Evolutionary conservation across 2,329 filamentous ascomycete genomes (phyloP).

Genomic region (Colletotrichum lupini): DNA sequence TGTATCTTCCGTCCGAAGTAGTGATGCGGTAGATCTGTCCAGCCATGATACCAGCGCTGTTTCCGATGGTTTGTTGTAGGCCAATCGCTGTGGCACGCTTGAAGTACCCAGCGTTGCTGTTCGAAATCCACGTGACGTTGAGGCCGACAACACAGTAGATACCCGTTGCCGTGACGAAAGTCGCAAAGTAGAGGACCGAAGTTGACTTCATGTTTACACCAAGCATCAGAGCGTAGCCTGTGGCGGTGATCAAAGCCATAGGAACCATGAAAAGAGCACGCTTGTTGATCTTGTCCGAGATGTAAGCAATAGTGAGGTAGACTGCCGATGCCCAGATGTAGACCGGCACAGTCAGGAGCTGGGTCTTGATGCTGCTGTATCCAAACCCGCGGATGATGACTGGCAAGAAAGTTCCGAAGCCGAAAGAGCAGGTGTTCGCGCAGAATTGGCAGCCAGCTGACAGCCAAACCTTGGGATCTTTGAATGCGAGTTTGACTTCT

Average conservation of each 20-base stretch:
- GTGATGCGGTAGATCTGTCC: conserved; percentile 46
- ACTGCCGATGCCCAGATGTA: conserved; percentile 60
- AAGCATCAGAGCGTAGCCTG: conserved; percentile 61
- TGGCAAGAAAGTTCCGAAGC: conserved; percentile 68
- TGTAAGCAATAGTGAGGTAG: conserved; percentile 56
- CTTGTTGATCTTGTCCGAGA: conserved; percentile 54
- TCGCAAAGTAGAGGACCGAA: conserved; percentile 21
- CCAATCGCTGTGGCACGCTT: conserved; percentile 58
- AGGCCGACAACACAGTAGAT: conserved; percentile 46
- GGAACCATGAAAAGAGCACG: conserved; percentile 55
- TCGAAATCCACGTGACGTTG: conserved; percentile 58
- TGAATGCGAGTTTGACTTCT: conserved; percentile 58
- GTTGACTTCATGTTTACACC: conserved; percentile 55
- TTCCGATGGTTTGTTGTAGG: conserved; percentile 46
- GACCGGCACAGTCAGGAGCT: conserved; percentile 67
- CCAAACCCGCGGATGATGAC: conserved; percentile 64
- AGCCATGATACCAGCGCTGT: conserved; percentile 56
- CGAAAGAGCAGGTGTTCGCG: conserved; percentile 64
- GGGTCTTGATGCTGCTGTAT: conserved; percentile 59
- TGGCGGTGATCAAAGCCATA: conserved; percentile 60
- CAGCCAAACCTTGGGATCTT: conserved; percentile 64
- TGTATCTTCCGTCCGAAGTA: conserved; percentile 21
- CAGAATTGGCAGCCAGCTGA: conserved; percentile 62
- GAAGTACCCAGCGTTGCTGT: conserved; percentile 58
- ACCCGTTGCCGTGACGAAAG: conserved; percentile 5